Evolutionary conservation across 257 asterid genomes (phyloP).

Genomic region (Nicotiana noctiflora): DNA sequence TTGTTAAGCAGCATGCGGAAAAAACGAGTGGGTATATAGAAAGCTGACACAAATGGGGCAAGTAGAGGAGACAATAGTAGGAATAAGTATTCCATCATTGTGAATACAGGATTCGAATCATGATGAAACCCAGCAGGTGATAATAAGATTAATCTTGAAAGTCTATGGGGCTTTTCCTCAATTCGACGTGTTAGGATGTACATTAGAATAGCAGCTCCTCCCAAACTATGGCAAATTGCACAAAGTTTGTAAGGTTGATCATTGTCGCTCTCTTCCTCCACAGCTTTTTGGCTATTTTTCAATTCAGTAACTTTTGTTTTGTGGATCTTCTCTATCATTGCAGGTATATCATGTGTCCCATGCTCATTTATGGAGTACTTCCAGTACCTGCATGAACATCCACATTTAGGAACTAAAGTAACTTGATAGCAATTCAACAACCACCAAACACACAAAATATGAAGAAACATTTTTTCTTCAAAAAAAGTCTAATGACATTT

Average conservation of each 20-base stretch:
- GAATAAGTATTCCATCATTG: constrained; percentile 44
- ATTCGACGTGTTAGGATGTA: constrained; percentile 62
- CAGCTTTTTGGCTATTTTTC: constrained; percentile 33
- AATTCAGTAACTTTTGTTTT: constrained; percentile 75
- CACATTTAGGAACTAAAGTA: constrained; percentile 6
- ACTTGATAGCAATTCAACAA: not conserved
- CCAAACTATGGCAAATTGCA: constrained; percentile 91
- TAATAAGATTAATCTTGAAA: constrained; percentile 76
- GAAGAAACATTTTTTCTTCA: not conserved
- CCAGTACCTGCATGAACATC: constrained; percentile 70
- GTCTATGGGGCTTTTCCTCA: constrained; percentile 77
- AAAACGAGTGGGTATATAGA: constrained; percentile 88
- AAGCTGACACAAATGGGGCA: constrained; percentile 64
- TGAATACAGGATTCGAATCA: constrained; percentile 59
- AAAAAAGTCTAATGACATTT: not conserved
- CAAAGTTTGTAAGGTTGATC: constrained; percentile 78
- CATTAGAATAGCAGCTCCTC: constrained; percentile 89
- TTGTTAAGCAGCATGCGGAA: constrained; percentile 90
- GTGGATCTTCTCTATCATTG: constrained; percentile 88
- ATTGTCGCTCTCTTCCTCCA: constrained; percentile 32
- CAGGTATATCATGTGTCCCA: constrained; percentile 89
- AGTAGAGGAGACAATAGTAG: constrained; percentile 52
- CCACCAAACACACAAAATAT: not conserved
- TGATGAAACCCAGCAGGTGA: constrained; percentile 98
- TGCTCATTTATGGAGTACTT: constrained; percentile 86